Conservation (phyloP, 306 rosid genomes). For the Crotalaria pallida region DNA sequence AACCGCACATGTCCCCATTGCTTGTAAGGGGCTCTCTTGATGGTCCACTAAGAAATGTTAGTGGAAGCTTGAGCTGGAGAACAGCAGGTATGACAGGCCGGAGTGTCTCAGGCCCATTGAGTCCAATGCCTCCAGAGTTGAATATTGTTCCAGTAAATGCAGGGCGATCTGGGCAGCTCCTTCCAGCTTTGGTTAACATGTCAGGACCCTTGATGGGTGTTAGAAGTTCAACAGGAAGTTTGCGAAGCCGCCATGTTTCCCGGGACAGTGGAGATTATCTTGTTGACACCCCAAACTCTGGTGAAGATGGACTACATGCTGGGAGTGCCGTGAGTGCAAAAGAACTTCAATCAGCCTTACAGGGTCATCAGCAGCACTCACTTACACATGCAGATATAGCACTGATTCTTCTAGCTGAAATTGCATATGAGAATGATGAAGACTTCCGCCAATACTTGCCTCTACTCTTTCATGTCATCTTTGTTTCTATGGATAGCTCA, state of each 20-base stretch:
- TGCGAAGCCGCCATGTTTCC: slow-evolving; percentile 95
- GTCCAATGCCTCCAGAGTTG: slow-evolving; percentile 97
- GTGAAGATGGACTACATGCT: slow-evolving; percentile 79
- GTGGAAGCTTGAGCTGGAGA: slow-evolving; percentile 99
- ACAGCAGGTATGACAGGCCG: slow-evolving; percentile 93
- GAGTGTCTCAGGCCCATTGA: slow-evolving; percentile 93
- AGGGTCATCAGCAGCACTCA: slow-evolving; percentile 99
- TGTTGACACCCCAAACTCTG: slow-evolving; percentile 96
- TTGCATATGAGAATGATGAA: slow-evolving; percentile 98
- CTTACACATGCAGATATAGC: slow-evolving; percentile 98
- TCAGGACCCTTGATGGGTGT: slow-evolving; percentile 99
- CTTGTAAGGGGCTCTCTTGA: slow-evolving; percentile 99
- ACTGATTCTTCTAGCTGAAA: slow-evolving; percentile 92
- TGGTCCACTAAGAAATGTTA: slow-evolving; percentile 94
- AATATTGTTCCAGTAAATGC: slow-evolving; percentile 77
- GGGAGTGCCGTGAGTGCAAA: slow-evolving; percentile 73
- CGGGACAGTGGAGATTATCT: slow-evolving; percentile 98
- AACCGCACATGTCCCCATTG: slow-evolving; percentile 98
- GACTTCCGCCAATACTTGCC: slow-evolving; percentile 99
- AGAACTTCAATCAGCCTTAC: slow-evolving; percentile 97
- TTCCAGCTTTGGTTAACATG: slow-evolving; percentile 91
- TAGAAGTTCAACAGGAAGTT: slow-evolving; percentile 93
- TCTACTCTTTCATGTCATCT: slow-evolving; percentile 89
- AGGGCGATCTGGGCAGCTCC: slow-evolving; percentile 94
- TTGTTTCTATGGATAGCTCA: slow-evolving; percentile 99